A percentile compares a stretch with the other conserved stretches of the same genome.
Evolutionary conservation across 2,329 filamentous ascomycete genomes (phyloP).

Genomic region (Ophiocordyceps camponoti-rufipedis): DNA sequence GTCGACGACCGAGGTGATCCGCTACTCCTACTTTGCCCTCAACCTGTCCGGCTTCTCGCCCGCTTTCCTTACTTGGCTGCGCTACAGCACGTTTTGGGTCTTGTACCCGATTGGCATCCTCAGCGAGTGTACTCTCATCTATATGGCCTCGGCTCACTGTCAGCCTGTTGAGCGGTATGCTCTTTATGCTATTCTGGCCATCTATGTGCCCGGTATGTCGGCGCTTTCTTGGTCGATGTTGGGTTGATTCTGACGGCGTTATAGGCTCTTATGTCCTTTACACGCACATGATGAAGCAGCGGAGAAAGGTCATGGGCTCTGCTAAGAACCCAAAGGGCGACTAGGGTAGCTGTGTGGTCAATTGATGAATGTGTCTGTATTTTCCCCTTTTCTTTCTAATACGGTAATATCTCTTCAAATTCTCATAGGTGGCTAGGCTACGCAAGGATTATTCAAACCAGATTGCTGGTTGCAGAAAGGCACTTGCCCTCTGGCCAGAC

Average conservation of each 20-base stretch:
- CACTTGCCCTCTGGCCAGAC: too few species aligned
- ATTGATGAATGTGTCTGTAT: too few species aligned
- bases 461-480: too few species aligned
- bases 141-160: slow-evolving; percentile 37
- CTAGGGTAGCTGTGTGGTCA: too few species aligned
- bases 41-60: slow-evolving; percentile 48
- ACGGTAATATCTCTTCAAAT: too few species aligned
- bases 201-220: slow-evolving; percentile 63
- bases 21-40: slow-evolving; percentile 81
- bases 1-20: slow-evolving; percentile 79
- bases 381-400: too few species aligned
- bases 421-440: too few species aligned
- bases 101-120: slow-evolving; percentile 84
- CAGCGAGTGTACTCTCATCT: slow-evolving; percentile 73
- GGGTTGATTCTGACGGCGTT: neutral
- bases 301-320: slow-evolving; percentile 56
- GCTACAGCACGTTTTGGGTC: slow-evolving; percentile 85
- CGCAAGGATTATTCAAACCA: too few species aligned
- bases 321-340: slow-evolving; percentile 21
- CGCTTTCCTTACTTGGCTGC: slow-evolving; percentile 52
- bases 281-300: slow-evolving; percentile 87
- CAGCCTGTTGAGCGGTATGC: slow-evolving; percentile 38
- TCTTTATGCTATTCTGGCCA: slow-evolving; percentile 45
- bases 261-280: slow-evolving; percentile 65
- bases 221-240: neutral